These are phyloP conservation scores for Psilocybe subaeruginosa DNA, from an alignment of 768 basidiomycete species.

Conservation along the genomic window DNA sequence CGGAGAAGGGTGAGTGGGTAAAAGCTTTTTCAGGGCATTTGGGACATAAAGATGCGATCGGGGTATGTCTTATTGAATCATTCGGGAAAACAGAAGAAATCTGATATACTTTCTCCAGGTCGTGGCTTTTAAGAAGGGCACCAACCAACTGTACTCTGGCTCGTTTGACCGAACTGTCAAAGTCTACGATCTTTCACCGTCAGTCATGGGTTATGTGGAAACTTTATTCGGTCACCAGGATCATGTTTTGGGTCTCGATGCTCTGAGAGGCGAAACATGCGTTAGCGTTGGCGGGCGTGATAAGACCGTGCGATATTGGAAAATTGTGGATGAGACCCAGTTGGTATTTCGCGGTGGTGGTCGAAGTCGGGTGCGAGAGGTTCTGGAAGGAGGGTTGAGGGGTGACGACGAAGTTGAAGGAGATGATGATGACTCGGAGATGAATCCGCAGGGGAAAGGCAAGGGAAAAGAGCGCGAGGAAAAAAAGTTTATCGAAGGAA, in stretches of 20 bases:
- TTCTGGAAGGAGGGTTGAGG: conserved; percentile 75
- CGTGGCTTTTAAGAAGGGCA: conserved; percentile 77
- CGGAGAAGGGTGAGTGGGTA: conserved; percentile 73
- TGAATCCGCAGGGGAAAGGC: conserved; percentile 30
- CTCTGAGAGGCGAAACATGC: conserved; percentile 81
- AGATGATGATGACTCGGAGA: conserved; percentile 29
- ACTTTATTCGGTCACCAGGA: conserved; percentile 98
- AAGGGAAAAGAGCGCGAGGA: conserved; percentile 30
- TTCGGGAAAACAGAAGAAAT: neutral
- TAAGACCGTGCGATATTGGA: conserved; percentile 94
- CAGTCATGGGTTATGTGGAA: conserved; percentile 91
- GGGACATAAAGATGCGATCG: conserved; percentile 50
- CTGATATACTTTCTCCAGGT: conserved; percentile 39
- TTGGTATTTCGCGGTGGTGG: conserved; percentile 97
- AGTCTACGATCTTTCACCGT: conserved; percentile 71
- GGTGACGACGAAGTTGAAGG: conserved; percentile 58
- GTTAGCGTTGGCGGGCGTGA: conserved; percentile 90
- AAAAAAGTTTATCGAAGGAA: conserved; percentile 81
- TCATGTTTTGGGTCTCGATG: conserved; percentile 73
- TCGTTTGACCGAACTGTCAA: conserved; percentile 91
- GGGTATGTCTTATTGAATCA: conserved; percentile 26
- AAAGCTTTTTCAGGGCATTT: conserved; percentile 83
- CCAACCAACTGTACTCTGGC: conserved; percentile 73
- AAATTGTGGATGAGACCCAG: conserved; percentile 93
- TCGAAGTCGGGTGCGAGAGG: conserved; percentile 75